These are phyloP conservation scores for Ceratocystis diversiconidia DNA, from an alignment of 2,329 filamentous ascomycete genomes.

Conservation along the genomic window DNA sequence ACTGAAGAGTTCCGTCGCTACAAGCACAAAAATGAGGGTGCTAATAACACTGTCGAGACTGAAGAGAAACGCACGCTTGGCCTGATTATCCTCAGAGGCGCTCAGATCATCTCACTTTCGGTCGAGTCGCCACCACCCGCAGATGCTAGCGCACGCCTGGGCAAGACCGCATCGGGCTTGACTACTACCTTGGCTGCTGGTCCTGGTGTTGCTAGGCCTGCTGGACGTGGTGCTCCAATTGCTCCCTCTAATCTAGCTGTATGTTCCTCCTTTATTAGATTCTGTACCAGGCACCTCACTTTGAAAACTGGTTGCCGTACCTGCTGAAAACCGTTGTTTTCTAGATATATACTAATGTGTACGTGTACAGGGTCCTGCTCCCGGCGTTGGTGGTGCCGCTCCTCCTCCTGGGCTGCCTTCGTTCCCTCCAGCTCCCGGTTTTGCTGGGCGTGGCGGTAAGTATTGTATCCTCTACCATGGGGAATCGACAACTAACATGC, in stretches of 20 bases:
- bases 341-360: background rate
- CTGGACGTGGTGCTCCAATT: slow-evolving; percentile 59
- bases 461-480: slow-evolving; percentile 19
- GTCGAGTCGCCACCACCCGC: slow-evolving; percentile 92
- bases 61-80: slow-evolving; percentile 98
- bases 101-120: slow-evolving; percentile 85
- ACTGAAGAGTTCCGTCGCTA: slow-evolving; percentile 94
- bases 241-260: slow-evolving; percentile 66
- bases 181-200: slow-evolving; percentile 63
- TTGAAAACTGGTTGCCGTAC: background rate
- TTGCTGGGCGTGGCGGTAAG: slow-evolving; percentile 44
- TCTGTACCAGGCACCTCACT: background rate
- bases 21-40: slow-evolving; percentile 62
- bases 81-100: slow-evolving; percentile 84
- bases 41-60: slow-evolving; percentile 61
- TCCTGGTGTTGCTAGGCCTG: slow-evolving; percentile 79
- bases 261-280: slow-evolving; percentile 22
- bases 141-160: slow-evolving; percentile 80
- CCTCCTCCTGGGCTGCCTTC: slow-evolving; percentile 48
- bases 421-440: slow-evolving; percentile 39
- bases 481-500: no score
- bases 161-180: slow-evolving; percentile 54
- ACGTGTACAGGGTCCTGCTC: slow-evolving; percentile 52
- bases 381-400: slow-evolving; percentile 62
- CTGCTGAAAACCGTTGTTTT: background rate